Conservation (phyloP, 2,329 filamentous ascomycete species). For the Hysterium pulicare region DNA sequence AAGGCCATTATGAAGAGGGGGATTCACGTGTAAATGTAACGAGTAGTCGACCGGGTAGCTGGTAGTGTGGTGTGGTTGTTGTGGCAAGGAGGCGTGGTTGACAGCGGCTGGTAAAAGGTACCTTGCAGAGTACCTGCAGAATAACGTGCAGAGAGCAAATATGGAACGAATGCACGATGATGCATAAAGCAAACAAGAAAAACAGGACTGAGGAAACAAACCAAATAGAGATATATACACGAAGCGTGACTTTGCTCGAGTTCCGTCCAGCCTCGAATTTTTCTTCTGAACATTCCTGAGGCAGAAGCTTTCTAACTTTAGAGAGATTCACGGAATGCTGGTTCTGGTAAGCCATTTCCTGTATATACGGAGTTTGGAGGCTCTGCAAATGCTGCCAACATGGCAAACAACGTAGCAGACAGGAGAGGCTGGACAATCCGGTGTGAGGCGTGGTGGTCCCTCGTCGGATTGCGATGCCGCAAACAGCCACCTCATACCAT, state of each 20-base stretch:
- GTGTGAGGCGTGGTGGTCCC: conserved; percentile 15
- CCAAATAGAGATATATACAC: conserved; percentile 36
- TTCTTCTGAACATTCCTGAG: conserved; percentile 25
- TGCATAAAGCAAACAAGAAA: conserved; percentile 32
- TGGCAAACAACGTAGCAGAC: conserved; percentile 14
- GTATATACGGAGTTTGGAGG: conserved; percentile 18
- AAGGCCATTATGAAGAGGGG: conserved; percentile 20
- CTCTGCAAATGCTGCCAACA: conserved; percentile 19
- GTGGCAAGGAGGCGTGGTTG: conserved; percentile 13
- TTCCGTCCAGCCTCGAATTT: conserved; percentile 33
- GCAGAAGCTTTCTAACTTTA: conserved; percentile 29
- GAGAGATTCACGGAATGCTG: conserved; percentile 30
- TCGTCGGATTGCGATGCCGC: conserved; percentile 16
- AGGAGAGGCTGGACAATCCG: conserved; percentile 23
- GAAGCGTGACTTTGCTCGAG: conserved; percentile 18
- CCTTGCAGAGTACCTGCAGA: conserved; percentile 15
- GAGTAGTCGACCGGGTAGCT: conserved; percentile 15
- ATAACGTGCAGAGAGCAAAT: conserved; percentile 14
- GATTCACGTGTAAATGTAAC: conserved; percentile 20
- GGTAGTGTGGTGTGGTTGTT: conserved; percentile 13
- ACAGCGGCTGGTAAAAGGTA: conserved; percentile 8
- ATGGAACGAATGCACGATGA: conserved; percentile 14
- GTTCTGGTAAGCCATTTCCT: conserved; percentile 15
- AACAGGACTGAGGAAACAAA: conserved; percentile 28
- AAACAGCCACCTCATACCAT: conserved; percentile 26